Percentiles rank a stretch among this genome's conserved stretches.
Conservation (phyloP, 2,329 filamentous ascomycete genomes). For the Grosmannia huntii region DNA sequence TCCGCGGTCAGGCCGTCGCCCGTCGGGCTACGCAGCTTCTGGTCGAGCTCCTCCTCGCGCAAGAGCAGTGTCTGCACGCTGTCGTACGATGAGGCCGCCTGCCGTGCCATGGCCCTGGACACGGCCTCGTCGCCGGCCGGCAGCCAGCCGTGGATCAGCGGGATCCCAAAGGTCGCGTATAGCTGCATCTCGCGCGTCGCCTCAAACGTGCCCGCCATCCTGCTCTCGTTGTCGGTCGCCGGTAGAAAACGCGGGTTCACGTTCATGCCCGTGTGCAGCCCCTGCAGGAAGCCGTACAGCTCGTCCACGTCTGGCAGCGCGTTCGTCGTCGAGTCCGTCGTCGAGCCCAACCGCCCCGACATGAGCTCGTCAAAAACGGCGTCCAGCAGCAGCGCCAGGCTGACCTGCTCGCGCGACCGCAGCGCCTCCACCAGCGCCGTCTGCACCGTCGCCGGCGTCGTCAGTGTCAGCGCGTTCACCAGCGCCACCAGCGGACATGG, state of each 20-base stretch:
- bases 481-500: slow-evolving; percentile 87
- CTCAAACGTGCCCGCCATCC: slow-evolving; percentile 64
- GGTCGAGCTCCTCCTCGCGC: slow-evolving; percentile 75
- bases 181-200: slow-evolving; percentile 79
- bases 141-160: slow-evolving; percentile 87
- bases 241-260: slow-evolving; percentile 84
- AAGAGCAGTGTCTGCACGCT: slow-evolving; percentile 85
- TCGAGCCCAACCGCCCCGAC: slow-evolving; percentile 54
- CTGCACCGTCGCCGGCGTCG: slow-evolving; percentile 52
- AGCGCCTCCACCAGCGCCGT: slow-evolving; percentile 70
- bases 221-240: slow-evolving; percentile 29
- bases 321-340: slow-evolving; percentile 43
- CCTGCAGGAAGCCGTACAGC: slow-evolving; percentile 75
- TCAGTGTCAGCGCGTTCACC: slow-evolving; percentile 82
- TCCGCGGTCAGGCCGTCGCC: slow-evolving; percentile 46
- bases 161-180: slow-evolving; percentile 79
- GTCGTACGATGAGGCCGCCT: slow-evolving; percentile 78
- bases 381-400: slow-evolving; percentile 71
- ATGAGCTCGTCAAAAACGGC: slow-evolving; percentile 90
- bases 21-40: slow-evolving; percentile 47
- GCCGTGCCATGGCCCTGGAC: slow-evolving; percentile 57
- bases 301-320: slow-evolving; percentile 76
- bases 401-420: slow-evolving; percentile 73
- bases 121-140: slow-evolving; percentile 54
- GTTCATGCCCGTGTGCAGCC: slow-evolving; percentile 93